These are phyloP conservation scores for Acacia confusa DNA, from an alignment of 306 rosid species.

Conservation along the genomic window DNA sequence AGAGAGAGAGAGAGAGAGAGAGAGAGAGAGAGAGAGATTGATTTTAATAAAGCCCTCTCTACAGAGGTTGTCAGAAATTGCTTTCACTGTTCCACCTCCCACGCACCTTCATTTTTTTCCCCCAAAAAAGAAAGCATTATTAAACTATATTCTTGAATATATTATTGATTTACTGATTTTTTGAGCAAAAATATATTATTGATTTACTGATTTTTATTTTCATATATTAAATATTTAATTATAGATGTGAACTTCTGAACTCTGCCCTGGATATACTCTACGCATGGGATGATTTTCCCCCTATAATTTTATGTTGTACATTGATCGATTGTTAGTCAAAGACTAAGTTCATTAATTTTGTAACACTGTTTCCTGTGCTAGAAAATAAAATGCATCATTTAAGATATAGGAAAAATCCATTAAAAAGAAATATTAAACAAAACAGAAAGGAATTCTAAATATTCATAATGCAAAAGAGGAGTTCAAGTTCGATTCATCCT, in stretches of 20 bases:
- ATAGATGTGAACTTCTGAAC: background rate
- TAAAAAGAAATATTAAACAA: too few relatives aligned
- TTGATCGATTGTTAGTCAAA: too few relatives aligned
- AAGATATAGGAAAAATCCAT: too few relatives aligned
- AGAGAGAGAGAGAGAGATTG: background rate
- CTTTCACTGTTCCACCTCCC: background rate
- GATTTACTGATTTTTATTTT: background rate
- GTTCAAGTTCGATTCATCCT: too few relatives aligned
- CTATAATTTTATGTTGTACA: too few relatives aligned
- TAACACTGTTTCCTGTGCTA: background rate
- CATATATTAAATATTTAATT: background rate
- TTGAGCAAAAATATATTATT: too few relatives aligned
- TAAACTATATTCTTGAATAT: background rate
- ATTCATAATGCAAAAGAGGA: too few relatives aligned
- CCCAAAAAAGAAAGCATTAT: too few relatives aligned
- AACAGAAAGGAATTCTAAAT: too few relatives aligned
- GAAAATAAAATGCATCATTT: too few relatives aligned
- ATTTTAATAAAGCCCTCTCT: slow-evolving; percentile 5
- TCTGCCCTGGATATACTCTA: background rate
- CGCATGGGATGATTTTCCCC: background rate
- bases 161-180: background rate
- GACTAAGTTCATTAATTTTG: too few relatives aligned
- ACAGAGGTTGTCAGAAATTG: background rate
- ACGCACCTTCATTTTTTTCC: background rate
- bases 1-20: background rate